Evolutionary conservation across 768 basidiomycete species (phyloP), one percentile per base, ranked within the genome.

Genomic region (Kwoniella heveanensis): DNA sequence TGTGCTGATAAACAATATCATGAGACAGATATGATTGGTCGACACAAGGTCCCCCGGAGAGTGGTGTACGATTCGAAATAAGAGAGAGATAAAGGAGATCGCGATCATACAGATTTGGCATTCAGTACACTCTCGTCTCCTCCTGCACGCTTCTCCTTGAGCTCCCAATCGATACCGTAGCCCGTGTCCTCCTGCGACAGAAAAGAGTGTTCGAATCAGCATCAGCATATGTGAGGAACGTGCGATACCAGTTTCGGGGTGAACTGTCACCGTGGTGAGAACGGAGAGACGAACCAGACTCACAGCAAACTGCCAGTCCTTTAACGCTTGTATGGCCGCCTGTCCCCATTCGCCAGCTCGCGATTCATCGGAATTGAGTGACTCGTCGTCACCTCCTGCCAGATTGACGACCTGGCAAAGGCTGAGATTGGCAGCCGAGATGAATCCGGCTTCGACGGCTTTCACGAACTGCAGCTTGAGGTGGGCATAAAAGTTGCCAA

Each of bases 401-500:
- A 79, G 64, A 50, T 96, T 89, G 12, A 96, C 85, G 62, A 95
- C 89, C 21, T 84, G 74, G 36, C 93, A 81, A 32, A 97, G 83
- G 13, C 79, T 72, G 60, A 86, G 84, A 73, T 87, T 90, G 21
- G 78, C 68, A 1, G 85, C 82, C 27, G 82, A 79, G 78, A 98
- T 92, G 81, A 91, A 95, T 2, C 90, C 90, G 15, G 85, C 85
- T 25, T 83, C 77, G 55, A 91, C 80, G 12, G 88, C 87, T 52
- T 83, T 85, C 62, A 85, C 80, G 72, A 97, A 86, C 56, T 95
- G 85, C 9, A 84, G 81, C 22, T 88, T 86, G n/a, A 99, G 82
- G 1, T 92, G 88, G 25, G 91, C 85, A 80, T 86, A 99, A 82
- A 88, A 96, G 0, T 84, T 84, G 27, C 85, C 85, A 26, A 96